These are phyloP conservation scores for Dactylella cylindrospora DNA, from an alignment of 2,329 filamentous ascomycete species.

Conservation along the genomic window DNA sequence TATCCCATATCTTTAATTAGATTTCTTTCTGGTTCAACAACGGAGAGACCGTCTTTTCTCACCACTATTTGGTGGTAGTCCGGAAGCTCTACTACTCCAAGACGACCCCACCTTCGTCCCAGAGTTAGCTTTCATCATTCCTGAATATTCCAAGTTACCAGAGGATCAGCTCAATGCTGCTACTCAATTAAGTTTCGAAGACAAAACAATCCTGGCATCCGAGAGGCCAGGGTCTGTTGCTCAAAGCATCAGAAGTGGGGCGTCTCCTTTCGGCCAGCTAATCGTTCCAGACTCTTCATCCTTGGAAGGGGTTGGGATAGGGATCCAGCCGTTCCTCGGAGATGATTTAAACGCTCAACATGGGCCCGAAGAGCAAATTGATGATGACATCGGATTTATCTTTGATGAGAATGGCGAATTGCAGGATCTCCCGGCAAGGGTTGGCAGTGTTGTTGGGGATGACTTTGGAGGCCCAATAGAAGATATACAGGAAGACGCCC, in stretches of 20 bases:
- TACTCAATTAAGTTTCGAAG: slow-evolving; percentile 21
- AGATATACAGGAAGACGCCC: background rate
- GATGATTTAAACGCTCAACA: background rate
- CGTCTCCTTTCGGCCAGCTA: slow-evolving; percentile 2
- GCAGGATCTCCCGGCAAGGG: slow-evolving; percentile 32
- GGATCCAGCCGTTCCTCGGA: slow-evolving; percentile 6
- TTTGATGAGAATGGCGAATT: slow-evolving; percentile 48
- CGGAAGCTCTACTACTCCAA: slow-evolving; percentile 58
- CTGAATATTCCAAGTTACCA: slow-evolving; percentile 1
- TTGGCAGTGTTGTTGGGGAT: background rate
- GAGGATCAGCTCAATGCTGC: slow-evolving; percentile 22
- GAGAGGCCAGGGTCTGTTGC: background rate
- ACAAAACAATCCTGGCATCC: slow-evolving; percentile 18
- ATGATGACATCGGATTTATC: slow-evolving; percentile 45
- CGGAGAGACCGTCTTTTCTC: too few relatives aligned
- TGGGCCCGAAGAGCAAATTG: slow-evolving; percentile 7
- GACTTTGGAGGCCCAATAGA: background rate
- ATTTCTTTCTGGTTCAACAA: background rate
- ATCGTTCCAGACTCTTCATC: slow-evolving; percentile 24
- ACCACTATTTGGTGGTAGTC: background rate
- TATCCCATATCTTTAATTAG: background rate
- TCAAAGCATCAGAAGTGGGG: background rate
- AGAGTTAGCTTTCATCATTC: slow-evolving; percentile 51
- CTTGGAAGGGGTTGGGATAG: background rate
- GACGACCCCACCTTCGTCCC: slow-evolving; percentile 83